A percentile compares a stretch with the other conserved stretches of the same genome.
phyloP scores from a whole-genome alignment of 306 rosid species.

The Rosa chinensis region DNA sequence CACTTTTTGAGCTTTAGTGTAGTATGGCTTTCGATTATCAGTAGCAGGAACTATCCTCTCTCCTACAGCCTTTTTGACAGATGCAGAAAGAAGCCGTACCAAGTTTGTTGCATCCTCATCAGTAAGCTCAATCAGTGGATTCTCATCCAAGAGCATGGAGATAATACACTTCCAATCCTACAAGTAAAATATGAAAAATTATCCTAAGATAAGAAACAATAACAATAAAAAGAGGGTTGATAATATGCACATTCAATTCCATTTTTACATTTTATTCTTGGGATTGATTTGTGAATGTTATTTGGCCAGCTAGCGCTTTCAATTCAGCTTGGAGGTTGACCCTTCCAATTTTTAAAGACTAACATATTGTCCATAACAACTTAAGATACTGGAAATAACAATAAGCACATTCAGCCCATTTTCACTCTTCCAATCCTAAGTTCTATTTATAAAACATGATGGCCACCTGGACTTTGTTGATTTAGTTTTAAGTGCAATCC shows the following conservation, averaged over 20 bases:
- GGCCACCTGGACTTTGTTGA: background rate
- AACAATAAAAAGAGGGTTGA: slow-evolving; percentile 3
- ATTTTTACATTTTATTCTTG: background rate
- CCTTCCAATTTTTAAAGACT: background rate
- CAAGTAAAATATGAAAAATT: slow-evolving; percentile 34
- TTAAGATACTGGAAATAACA: background rate
- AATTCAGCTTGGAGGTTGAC: background rate
- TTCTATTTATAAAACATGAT: background rate
- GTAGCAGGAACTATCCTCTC: slow-evolving; percentile 89
- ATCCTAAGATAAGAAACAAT: slow-evolving; percentile 29
- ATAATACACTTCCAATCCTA: slow-evolving; percentile 96
- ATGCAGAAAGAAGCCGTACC: slow-evolving; percentile 88
- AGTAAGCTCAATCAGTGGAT: slow-evolving; percentile 65
- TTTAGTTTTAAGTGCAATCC: background rate
- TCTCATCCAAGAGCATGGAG: slow-evolving; percentile 86
- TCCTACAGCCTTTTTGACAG: slow-evolving; percentile 94
- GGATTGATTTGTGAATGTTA: background rate
- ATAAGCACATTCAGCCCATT: background rate
- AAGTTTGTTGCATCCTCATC: slow-evolving; percentile 91
- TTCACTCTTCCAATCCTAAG: background rate
- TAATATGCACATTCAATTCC: background rate
- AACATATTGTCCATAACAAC: background rate
- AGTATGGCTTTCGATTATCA: slow-evolving; percentile 77
- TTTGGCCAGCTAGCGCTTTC: background rate
- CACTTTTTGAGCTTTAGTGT: slow-evolving; percentile 91